Percentiles rank a stretch among this genome's conserved stretches.
Conservation (phyloP, 768 basidiomycete genomes). For the Rhizopogon rudus region DNA sequence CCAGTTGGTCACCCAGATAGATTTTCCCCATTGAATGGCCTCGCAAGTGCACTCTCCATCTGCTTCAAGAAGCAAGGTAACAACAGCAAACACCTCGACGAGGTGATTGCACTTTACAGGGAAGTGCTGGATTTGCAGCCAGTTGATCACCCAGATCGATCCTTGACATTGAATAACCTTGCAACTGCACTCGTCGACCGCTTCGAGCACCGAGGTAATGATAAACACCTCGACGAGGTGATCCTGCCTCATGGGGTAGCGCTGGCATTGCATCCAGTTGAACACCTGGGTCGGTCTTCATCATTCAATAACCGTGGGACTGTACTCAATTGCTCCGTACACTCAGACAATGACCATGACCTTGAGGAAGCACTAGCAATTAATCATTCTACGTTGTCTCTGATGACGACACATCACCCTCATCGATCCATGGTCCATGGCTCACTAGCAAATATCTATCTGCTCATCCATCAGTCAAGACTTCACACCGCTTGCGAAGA, state of each 20-base stretch:
- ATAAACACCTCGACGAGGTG: conserved; percentile 6
- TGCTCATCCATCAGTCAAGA: conserved; percentile 4
- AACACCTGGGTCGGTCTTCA: conserved; percentile 9
- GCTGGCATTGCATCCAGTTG: conserved; percentile 13
- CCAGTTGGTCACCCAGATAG: no score
- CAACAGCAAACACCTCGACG: no score
- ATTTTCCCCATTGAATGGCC: no score
- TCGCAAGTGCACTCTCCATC: no score
- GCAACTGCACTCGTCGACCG: conserved; percentile 3
- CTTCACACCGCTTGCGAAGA: neutral
- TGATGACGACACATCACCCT: neutral
- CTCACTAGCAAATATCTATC: neutral
- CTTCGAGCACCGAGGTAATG: neutral
- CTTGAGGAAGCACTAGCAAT: neutral
- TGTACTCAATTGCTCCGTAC: neutral
- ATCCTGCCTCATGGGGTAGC: neutral
- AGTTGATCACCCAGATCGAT: neutral
- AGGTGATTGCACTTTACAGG: no score
- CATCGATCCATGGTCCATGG: neutral
- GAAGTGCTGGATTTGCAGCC: no score
- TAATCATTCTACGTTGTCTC: no score
- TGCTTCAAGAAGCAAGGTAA: no score
- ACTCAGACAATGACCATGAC: neutral
- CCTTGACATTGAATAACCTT: neutral
- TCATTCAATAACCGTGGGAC: neutral